Percentiles rank a stretch among this genome's conserved stretches.
phyloP scores from a whole-genome alignment of 2,329 filamentous ascomycete species.

The Alternaria atra region DNA sequence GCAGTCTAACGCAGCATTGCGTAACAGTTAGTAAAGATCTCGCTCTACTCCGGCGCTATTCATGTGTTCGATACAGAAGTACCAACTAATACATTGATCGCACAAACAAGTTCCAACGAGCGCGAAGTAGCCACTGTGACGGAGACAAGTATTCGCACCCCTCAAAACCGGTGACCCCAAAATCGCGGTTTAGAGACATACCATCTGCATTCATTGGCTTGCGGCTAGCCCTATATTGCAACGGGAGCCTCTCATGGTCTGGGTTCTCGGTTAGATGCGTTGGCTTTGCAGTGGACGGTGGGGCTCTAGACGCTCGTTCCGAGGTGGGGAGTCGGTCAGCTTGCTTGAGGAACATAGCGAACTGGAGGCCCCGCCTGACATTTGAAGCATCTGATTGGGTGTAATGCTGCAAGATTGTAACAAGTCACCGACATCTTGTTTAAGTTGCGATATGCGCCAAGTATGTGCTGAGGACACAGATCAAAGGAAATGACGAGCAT shows the following conservation, averaged over 20 bases:
- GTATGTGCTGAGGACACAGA: conserved; percentile 26
- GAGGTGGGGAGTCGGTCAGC: conserved; percentile 45
- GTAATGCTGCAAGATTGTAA: neutral
- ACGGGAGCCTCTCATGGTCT: conserved; percentile 28
- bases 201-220: conserved; percentile 30
- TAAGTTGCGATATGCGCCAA: conserved; percentile 39
- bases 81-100: neutral
- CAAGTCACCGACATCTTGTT: conserved; percentile 39
- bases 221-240: conserved; percentile 32
- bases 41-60: neutral
- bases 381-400: conserved; percentile 30
- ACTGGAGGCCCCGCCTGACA: conserved; percentile 17
- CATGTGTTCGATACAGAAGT: neutral
- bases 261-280: conserved; percentile 43
- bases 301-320: conserved; percentile 31
- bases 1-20: neutral
- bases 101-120: conserved; percentile 5
- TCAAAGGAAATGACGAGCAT: conserved; percentile 15
- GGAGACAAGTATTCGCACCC: conserved; percentile 1
- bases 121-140: neutral
- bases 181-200: conserved; percentile 35
- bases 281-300: conserved; percentile 42
- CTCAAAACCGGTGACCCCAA: conserved; percentile 28
- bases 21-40: conserved; percentile 2
- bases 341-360: conserved; percentile 24